Evolutionary conservation across 352 stramenopile genomes (phyloP), one percentile per base, ranked within the genome.

Genomic region (Pythium dissimile): DNA sequence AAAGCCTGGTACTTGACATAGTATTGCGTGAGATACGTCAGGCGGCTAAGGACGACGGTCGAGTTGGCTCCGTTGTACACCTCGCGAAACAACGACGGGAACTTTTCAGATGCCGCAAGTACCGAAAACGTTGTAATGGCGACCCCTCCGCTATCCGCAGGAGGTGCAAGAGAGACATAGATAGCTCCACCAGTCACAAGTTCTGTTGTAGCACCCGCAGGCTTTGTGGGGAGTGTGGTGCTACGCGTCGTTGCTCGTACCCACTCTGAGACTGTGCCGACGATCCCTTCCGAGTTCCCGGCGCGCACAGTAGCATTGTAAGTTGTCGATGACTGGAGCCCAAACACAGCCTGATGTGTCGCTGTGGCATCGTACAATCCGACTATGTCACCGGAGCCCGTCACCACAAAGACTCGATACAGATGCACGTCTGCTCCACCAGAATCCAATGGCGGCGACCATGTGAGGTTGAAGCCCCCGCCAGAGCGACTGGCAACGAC

Each of bases 21-120:
- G 55, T 86, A 88, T 13, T 59, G 47, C 9, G 77, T 86, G 2
- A 67, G 68, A 53, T 70, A 83, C 1, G 39, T 37, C 27, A 88
- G 49, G 15, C 62, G 62, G 1, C 52, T 69, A 0, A 77, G 47
- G 12, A 73, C 60, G 30, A 65, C 70, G 0, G 26, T 63, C 9
- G 59, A 7, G 0, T 39, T 58, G 2, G 24, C 1, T 2, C 77
- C 67, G 49, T 59, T 53, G 42, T 86, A 85, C 8, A 80, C 62
- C 48, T 83, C 62, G 8, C 15, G 53, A 37, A 83, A 86, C 3
- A 80, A 59, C 20, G 38, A 74, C 9, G 75, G 71, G 5, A 64
- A 64, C 28, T 72, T 57, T 0, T 67, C 51, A 2, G 73, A 86
- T 27, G 75, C 75, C 5, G 64, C 56, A 1, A 55, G 59, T 0